A percentile compares a stretch with the other conserved stretches of the same genome.
These are phyloP conservation scores for Pharus latifolius DNA, from an alignment of 176 grass and related monocot species.

Conservation along the genomic window DNA sequence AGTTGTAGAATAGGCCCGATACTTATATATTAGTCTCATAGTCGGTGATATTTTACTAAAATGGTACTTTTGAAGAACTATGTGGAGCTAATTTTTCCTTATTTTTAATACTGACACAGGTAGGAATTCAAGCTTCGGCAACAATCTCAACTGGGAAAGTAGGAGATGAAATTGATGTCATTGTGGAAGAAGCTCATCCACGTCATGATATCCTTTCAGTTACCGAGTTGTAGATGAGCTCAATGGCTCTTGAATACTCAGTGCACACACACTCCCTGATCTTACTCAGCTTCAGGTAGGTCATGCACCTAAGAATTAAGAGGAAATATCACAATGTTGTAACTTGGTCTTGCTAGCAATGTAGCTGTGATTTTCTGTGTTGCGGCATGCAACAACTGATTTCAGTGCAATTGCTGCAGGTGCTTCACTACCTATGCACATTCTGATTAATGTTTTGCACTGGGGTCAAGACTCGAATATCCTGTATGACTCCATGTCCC, in stretches of 20 bases:
- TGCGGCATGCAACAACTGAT: neutral
- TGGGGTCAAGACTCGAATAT: neutral
- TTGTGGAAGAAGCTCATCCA: slow-evolving; percentile 59
- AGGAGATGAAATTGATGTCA: slow-evolving; percentile 51
- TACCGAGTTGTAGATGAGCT: slow-evolving; percentile 34
- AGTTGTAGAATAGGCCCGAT: too few species aligned
- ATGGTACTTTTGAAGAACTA: too few species aligned
- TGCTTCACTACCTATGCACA: neutral
- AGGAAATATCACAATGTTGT: neutral
- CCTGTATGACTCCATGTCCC: neutral
- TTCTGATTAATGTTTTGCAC: neutral
- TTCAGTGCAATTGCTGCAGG: neutral
- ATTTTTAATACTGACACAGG: too few species aligned
- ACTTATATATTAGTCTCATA: too few species aligned
- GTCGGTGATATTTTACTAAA: too few species aligned
- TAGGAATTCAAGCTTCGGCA: slow-evolving; percentile 64
- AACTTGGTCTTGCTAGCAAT: neutral
- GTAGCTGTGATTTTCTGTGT: neutral
- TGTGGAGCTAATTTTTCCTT: too few species aligned
- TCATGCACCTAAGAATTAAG: neutral
- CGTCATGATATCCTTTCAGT: slow-evolving; percentile 67
- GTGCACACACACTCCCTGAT: neutral
- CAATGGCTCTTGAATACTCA: neutral
- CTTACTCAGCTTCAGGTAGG: neutral
- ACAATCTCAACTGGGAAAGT: slow-evolving; percentile 44